Percentiles rank a stretch among this genome's conserved stretches.
phyloP scores from a whole-genome alignment of 345 rosid species.

The Xanthoceras sorbifolium region DNA sequence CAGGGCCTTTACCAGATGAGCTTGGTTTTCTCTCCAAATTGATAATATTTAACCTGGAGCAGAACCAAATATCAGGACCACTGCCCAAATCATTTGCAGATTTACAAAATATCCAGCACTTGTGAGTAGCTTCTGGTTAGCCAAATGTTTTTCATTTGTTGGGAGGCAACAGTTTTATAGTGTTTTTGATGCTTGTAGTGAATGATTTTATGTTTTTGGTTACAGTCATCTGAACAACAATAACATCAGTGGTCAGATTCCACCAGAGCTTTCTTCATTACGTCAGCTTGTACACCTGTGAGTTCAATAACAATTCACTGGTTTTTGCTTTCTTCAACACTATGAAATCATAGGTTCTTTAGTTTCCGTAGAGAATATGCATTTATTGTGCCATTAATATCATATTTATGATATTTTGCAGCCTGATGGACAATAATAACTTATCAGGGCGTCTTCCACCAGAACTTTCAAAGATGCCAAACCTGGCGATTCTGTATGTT shows the following conservation, averaged over 20 bases:
- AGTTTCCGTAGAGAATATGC: not conserved
- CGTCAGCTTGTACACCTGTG: conserved; percentile 86
- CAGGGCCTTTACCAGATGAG: conserved; percentile 79
- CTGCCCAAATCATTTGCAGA: conserved; percentile 77
- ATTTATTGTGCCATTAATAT: not conserved
- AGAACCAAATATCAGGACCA: conserved; percentile 78
- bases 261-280: conserved; percentile 65
- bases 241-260: conserved; percentile 87
- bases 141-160: conserved; percentile 8
- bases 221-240: conserved; percentile 96
- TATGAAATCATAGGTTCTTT: not conserved
- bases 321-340: conserved; percentile 5
- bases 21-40: conserved; percentile 77
- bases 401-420: conserved; percentile 36
- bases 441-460: conserved; percentile 83
- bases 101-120: conserved; percentile 73
- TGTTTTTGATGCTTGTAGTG: not conserved
- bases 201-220: conserved; percentile 6
- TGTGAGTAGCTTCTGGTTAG: conserved; percentile 54
- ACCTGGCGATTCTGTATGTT: conserved; percentile 11
- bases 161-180: not conserved
- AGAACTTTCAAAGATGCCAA: conserved; percentile 65
- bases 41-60: conserved; percentile 80
- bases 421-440: conserved; percentile 87
- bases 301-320: conserved; percentile 34